These are phyloP conservation scores for Sclerotiophoma versabilis DNA, from an alignment of 2,329 filamentous ascomycete species.

Conservation along the genomic window DNA sequence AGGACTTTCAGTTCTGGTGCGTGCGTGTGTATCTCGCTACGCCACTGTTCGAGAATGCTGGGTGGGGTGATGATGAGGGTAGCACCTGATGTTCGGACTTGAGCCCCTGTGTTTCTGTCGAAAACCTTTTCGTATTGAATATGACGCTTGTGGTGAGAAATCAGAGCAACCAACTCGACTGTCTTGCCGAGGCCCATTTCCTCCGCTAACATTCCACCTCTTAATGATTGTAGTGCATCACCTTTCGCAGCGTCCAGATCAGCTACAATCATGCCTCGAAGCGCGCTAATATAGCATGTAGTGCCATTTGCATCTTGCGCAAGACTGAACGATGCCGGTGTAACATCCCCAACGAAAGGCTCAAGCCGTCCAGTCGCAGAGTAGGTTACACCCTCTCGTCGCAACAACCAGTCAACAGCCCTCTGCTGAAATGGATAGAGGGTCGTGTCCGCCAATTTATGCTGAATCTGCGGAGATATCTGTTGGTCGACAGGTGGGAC, in stretches of 20 bases:
- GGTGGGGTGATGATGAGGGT: conserved; percentile 70
- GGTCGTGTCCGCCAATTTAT: conserved; percentile 46
- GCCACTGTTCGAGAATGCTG: conserved; percentile 69
- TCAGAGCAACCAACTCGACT: conserved; percentile 74
- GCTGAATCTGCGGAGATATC: conserved; percentile 41
- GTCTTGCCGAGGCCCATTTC: conserved; percentile 89
- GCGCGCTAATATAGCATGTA: conserved; percentile 65
- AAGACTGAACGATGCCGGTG: conserved; percentile 56
- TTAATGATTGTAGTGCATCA: conserved; percentile 49
- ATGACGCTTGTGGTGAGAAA: conserved; percentile 66
- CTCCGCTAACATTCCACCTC: conserved; percentile 74
- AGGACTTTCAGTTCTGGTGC: conserved; percentile 63
- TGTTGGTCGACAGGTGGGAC: conserved; percentile 59
- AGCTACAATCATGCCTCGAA: conserved; percentile 66
- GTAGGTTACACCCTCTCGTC: conserved; percentile 68
- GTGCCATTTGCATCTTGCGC: conserved; percentile 57
- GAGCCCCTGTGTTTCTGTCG: conserved; percentile 53
- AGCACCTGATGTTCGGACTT: conserved; percentile 60
- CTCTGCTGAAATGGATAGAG: conserved; percentile 77
- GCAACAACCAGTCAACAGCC: conserved; percentile 73
- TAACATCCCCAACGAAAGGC: conserved; percentile 15
- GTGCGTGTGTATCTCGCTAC: conserved; percentile 64
- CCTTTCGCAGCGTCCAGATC: conserved; percentile 56
- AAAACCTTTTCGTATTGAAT: conserved; percentile 26
- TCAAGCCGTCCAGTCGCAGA: conserved; percentile 24